Conservation (phyloP, 805 yeast species). For the Candida suzukii region DNA sequence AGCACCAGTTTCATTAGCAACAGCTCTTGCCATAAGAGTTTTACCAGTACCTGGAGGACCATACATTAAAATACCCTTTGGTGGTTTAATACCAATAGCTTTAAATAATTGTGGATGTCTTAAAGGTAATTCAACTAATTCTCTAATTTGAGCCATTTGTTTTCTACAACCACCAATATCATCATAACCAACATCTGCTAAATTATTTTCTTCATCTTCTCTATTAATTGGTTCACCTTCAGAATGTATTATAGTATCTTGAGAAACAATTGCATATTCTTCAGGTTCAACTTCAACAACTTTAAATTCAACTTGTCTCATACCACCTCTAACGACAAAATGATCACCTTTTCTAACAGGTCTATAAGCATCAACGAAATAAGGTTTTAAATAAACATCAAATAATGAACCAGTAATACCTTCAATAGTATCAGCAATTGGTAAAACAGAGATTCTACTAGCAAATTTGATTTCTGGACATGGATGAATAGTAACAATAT, state of each 20-base stretch:
- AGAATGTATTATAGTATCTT: slow-evolving; percentile 95
- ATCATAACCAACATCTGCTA: slow-evolving; percentile 96
- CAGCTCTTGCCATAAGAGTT: slow-evolving; percentile 99
- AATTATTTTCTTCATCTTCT: slow-evolving; percentile 95
- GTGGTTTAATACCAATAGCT: slow-evolving; percentile 97
- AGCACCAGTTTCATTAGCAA: slow-evolving; percentile 98
- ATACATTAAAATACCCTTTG: slow-evolving; percentile 95
- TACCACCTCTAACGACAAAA: slow-evolving; percentile 95
- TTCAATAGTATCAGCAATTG: slow-evolving; percentile 96
- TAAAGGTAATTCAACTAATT: slow-evolving; percentile 94
- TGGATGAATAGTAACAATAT: slow-evolving; percentile 83
- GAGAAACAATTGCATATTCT: slow-evolving; percentile 96
- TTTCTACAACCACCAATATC: slow-evolving; percentile 99
- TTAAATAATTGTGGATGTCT: slow-evolving; percentile 98
- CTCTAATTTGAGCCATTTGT: slow-evolving; percentile 99
- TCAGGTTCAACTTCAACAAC: slow-evolving; percentile 98
- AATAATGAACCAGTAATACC: slow-evolving; percentile 95
- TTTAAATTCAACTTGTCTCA: slow-evolving; percentile 98
- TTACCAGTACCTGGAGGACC: slow-evolving; percentile 99
- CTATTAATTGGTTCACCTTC: slow-evolving; percentile 99
- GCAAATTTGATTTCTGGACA: slow-evolving; percentile 99
- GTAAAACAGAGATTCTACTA: slow-evolving; percentile 86
- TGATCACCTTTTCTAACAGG: slow-evolving; percentile 98
- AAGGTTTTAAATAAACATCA: slow-evolving; percentile 94
- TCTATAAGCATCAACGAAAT: slow-evolving; percentile 97